These are phyloP conservation scores for Rhipidocladum racemiflorum DNA, from an alignment of 176 grass and related monocot species.

Conservation along the genomic window DNA sequence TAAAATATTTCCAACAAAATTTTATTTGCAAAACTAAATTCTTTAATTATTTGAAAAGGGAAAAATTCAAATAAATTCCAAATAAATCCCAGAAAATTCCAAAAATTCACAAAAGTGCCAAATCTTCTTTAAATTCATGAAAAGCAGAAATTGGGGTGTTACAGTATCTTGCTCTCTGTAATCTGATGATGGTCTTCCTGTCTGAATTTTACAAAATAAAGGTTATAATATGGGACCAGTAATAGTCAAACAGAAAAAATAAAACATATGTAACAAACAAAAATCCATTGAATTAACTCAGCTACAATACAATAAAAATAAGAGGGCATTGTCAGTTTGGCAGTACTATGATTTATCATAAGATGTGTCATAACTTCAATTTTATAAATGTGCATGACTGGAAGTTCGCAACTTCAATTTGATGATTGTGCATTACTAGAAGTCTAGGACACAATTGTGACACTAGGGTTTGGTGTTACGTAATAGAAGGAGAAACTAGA, in stretches of 20 bases:
- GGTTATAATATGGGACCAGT: not conserved
- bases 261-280: too few species aligned
- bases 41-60: too few species aligned
- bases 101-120: too few species aligned
- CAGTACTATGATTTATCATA: not conserved
- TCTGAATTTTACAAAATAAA: conserved; percentile 31
- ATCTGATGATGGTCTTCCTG: conserved; percentile 22
- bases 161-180: conserved; percentile 16
- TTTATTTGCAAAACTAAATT: too few species aligned
- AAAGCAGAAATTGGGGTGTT: too few species aligned
- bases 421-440: too few species aligned
- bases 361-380: not conserved
- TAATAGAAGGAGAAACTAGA: too few species aligned
- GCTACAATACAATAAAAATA: not conserved
- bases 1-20: too few species aligned
- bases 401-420: not conserved
- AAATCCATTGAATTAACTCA: conserved; percentile 10
- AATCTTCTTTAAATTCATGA: too few species aligned
- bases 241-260: not conserved
- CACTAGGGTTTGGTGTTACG: too few species aligned
- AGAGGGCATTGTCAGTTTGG: not conserved
- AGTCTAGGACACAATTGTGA: not conserved
- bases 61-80: too few species aligned
- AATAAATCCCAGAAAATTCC: too few species aligned
- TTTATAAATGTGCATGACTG: not conserved